Evolutionary conservation across 345 rosid genomes (phyloP).

Genomic region (Aquilaria sinensis): DNA sequence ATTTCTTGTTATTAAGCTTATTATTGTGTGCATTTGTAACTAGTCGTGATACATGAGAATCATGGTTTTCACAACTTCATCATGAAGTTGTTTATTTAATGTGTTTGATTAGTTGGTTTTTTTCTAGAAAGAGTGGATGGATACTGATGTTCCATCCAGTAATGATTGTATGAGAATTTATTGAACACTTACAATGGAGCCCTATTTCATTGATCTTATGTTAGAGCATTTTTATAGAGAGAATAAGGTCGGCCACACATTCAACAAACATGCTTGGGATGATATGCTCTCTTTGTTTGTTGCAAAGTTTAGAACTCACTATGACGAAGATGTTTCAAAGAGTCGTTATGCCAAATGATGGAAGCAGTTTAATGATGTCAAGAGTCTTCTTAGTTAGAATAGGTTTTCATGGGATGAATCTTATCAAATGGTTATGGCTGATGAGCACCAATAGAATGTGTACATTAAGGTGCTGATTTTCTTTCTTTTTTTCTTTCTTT

Average conservation of each 20-base stretch:
- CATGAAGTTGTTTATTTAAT: too few relatives aligned
- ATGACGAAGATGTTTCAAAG: conserved; percentile 76
- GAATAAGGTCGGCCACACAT: conserved; percentile 70
- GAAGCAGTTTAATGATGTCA: conserved; percentile 76
- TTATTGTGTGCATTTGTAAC: too few relatives aligned
- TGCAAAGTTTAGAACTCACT: conserved; percentile 63
- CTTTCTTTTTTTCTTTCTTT: too few relatives aligned
- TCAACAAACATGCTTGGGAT: conserved; percentile 79
- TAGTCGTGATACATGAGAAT: too few relatives aligned
- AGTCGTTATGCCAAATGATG: conserved; percentile 66
- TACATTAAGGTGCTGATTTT: conserved; percentile 48
- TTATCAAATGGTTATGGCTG: conserved; percentile 65
- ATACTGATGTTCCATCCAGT: conserved; percentile 27
- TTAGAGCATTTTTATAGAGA: conserved; percentile 77
- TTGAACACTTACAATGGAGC: conserved; percentile 86
- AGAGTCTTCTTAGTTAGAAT: conserved; percentile 54
- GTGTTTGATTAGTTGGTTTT: too few relatives aligned
- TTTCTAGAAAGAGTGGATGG: conserved; percentile 22
- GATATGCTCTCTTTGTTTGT: conserved; percentile 67
- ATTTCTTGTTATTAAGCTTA: too few relatives aligned
- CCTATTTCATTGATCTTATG: conserved; percentile 84
- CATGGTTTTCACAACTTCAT: too few relatives aligned
- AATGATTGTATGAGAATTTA: conserved; percentile 73
- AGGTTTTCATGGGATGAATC: conserved; percentile 83
- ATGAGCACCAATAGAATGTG: conserved; percentile 54